These are phyloP conservation scores for Tillandsia leiboldiana DNA, from an alignment of 176 grass and related monocot species.

Conservation along the genomic window DNA sequence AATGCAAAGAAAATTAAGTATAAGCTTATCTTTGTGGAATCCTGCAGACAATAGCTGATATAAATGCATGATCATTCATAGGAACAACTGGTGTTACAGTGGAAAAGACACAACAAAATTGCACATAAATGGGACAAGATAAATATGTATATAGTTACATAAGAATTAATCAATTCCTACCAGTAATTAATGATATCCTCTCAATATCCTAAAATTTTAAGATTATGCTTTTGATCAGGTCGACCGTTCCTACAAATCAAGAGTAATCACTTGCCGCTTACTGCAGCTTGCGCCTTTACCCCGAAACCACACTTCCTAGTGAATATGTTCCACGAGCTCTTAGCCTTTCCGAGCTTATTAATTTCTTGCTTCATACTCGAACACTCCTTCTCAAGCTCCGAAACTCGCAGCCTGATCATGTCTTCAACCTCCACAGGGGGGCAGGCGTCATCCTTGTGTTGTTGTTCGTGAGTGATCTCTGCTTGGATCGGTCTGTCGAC, in stretches of 20 bases:
- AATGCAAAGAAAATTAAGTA: too few species aligned
- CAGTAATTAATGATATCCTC: too few species aligned
- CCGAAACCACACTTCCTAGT: constrained; percentile 42
- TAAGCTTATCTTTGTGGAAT: not conserved
- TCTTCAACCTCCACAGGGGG: constrained; percentile 21
- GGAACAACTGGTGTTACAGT: not conserved
- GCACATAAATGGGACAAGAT: not conserved
- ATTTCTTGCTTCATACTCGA: constrained; percentile 59
- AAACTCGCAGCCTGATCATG: constrained; percentile 35
- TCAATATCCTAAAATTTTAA: not conserved
- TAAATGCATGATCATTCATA: not conserved
- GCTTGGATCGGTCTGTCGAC: not conserved
- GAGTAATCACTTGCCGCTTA: constrained; percentile 25
- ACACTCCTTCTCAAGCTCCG: constrained; percentile 69
- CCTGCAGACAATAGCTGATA: too few species aligned
- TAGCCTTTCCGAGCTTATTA: constrained; percentile 45
- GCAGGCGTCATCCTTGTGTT: not conserved
- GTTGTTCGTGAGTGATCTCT: constrained; percentile 6
- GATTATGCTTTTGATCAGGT: not conserved
- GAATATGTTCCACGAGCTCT: constrained; percentile 49
- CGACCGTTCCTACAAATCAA: not conserved
- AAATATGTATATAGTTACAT: too few species aligned
- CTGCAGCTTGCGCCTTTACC: constrained; percentile 33
- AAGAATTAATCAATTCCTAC: too few species aligned
- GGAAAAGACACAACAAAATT: not conserved